Base-by-base conservation (phyloP, 176 grass and related monocot species). In the Calamus simplicifolius region DNA sequence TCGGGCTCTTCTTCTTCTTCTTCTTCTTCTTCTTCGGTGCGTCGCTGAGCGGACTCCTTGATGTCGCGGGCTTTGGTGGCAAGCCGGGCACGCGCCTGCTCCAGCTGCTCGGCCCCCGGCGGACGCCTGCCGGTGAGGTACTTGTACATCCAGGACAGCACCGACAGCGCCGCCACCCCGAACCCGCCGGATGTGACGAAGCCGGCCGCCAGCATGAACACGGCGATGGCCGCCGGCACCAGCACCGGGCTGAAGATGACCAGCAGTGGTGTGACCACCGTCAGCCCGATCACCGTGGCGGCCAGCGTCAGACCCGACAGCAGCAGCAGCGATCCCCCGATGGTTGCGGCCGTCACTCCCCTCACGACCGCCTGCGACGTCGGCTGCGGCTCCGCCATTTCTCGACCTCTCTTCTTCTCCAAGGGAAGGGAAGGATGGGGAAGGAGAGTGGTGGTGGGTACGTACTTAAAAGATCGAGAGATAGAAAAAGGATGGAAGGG, bases 141-240 rank as follows among this genome's bases (percentile, higher is more conserved):
- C 75, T 90, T 87, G 72, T 96, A 96, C 91, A 96, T 96, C 91
- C 91, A 96, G 4, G 86, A 90, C 62, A 96, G 82, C 10, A 96
- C 91, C 13, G 83, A 90, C 0, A 96, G 86, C 17, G 91, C 86
- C 0, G 86, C 91, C 49, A 96, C 68, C 48, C 91, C 83, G n/a
- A 96, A 66, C 16, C 77, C 77, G 23, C 91, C 91, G 8, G 80
- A 85, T 1, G 91, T 87, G 35, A 88, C 61, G 65, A 96, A 96
- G 17, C 86, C 91, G 6, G 87, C 69, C 0, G 74, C 80, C 65
- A 96, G 71, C 14, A 96, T 58, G 48, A 78, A 71, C 2, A 87
- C 68, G 21, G 78, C 68, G 66, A 96, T 69, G 57, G 72, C 66
- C 0, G 87, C 87, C 6, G 83, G 86, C 38, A 96, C 86, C 2